phyloP scores from a whole-genome alignment of 352 stramenopile species.

The Globisporangium heterothallicum region DNA sequence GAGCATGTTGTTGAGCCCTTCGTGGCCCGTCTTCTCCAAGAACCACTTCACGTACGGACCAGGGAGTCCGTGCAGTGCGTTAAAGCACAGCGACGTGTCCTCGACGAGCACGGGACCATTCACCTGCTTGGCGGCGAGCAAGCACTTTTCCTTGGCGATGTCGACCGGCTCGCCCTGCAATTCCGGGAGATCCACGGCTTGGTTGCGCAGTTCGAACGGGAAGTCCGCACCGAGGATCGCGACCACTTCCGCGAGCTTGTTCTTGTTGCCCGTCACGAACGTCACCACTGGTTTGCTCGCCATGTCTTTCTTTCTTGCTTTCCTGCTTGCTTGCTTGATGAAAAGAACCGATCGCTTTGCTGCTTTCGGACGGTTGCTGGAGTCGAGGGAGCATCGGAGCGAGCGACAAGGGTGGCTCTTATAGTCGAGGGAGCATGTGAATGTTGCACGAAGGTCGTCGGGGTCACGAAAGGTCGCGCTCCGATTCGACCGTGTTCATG shows the following conservation, averaged over 20 bases:
- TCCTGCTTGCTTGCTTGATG: neutral
- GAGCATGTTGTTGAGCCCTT: conserved; percentile 93
- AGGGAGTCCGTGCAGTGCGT: conserved; percentile 91
- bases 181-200: conserved; percentile 95
- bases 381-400: too few species aligned
- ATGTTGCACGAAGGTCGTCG: conserved; percentile 21
- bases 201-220: conserved; percentile 89
- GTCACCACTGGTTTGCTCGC: conserved; percentile 27
- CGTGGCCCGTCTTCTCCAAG: conserved; percentile 93
- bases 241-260: conserved; percentile 80
- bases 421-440: neutral
- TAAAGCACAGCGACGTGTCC: conserved; percentile 97
- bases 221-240: conserved; percentile 84
- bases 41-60: conserved; percentile 99
- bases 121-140: conserved; percentile 81
- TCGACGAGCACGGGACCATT: conserved; percentile 92
- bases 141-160: conserved; percentile 94
- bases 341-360: too few species aligned
- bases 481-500: neutral
- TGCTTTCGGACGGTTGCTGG: neutral
- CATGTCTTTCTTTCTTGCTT: conserved; percentile 1
- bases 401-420: too few species aligned
- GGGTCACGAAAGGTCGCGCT: conserved; percentile 13
- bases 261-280: conserved; percentile 85
- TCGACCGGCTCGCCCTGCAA: conserved; percentile 95